Evolutionary conservation across 495 filamentous ascomycete genomes (phyloP).

Genomic region (Penicilliopsis zonata): DNA sequence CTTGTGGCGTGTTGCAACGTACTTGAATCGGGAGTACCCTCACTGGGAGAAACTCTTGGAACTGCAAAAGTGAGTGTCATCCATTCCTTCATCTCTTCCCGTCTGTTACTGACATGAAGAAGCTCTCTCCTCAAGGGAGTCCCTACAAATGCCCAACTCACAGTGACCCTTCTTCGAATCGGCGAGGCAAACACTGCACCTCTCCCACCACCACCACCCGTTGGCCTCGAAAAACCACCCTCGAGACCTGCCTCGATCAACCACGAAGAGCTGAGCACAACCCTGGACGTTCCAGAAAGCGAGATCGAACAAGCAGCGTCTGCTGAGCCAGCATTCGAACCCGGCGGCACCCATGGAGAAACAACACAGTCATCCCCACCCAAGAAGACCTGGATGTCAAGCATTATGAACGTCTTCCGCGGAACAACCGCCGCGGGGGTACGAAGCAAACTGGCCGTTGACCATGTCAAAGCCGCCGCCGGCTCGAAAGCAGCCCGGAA

Average conservation of each 20-base stretch:
- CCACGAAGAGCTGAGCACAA: constrained; percentile 24
- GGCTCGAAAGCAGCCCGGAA: constrained; percentile 59
- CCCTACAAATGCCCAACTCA: constrained; percentile 80
- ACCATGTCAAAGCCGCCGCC: constrained; percentile 51
- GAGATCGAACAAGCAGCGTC: constrained; percentile 38
- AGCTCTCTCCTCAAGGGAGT: constrained; percentile 73
- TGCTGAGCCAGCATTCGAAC: constrained; percentile 10
- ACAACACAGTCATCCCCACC: constrained; percentile 9
- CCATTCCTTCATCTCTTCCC: constrained; percentile 2
- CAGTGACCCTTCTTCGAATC: constrained; percentile 72
- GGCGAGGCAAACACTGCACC: constrained; percentile 77
- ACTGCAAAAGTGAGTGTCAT: constrained; percentile 43
- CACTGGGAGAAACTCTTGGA: constrained; percentile 67
- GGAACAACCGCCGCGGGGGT: constrained; percentile 55
- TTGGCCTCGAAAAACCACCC: constrained; percentile 28
- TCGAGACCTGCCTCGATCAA: constrained; percentile 16
- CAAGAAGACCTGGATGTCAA: constrained; percentile 36
- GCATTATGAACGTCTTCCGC: constrained; percentile 56
- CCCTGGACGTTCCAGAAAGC: constrained; percentile 30
- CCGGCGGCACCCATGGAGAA: constrained; percentile 24
- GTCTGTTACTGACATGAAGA: constrained; percentile 3
- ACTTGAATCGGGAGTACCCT: constrained; percentile 55
- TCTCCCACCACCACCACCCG: constrained; percentile 62
- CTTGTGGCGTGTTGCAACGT: constrained; percentile 42
- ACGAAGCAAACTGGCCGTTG: constrained; percentile 55